Evolutionary conservation across 768 basidiomycete species (phyloP).

Genomic region (Suillus luteus): DNA sequence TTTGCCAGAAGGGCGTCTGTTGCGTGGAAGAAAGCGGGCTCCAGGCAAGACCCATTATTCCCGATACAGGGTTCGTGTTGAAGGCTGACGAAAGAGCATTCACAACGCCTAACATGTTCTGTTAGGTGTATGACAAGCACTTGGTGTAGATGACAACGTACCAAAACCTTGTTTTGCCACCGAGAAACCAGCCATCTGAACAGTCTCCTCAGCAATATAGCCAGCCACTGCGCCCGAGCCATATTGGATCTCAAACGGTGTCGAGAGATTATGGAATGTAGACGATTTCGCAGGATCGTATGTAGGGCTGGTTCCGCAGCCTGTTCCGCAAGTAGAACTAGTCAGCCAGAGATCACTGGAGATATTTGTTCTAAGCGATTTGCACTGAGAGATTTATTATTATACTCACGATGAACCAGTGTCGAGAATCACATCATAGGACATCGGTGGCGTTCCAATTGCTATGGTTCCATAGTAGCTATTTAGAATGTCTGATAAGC

Average conservation of each 20-base stretch:
- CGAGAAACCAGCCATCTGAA: conserved; percentile 47
- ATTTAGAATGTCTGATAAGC: not conserved
- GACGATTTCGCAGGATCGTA: conserved; percentile 33
- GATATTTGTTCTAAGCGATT: conserved; percentile 20
- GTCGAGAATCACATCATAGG: conserved; percentile 48
- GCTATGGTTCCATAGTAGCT: conserved; percentile 33
- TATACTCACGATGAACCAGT: conserved; percentile 37
- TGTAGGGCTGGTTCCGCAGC: conserved; percentile 31
- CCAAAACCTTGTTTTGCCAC: conserved; percentile 44
- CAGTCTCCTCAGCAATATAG: conserved; percentile 40
- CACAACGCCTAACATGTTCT: conserved; percentile 40
- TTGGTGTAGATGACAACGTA: not conserved
- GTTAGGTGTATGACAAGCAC: not conserved
- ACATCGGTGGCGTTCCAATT: conserved; percentile 42
- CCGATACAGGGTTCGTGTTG: conserved; percentile 55
- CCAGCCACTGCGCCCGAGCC: conserved; percentile 48
- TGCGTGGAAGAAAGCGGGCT: conserved; percentile 55
- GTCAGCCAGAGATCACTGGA: conserved; percentile 48
- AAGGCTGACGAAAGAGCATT: conserved; percentile 30
- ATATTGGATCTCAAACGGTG: conserved; percentile 42
- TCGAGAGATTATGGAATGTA: conserved; percentile 34
- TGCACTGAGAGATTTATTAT: conserved; percentile 1
- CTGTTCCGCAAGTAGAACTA: conserved; percentile 25
- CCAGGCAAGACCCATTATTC: conserved; percentile 78
- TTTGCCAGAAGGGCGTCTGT: conserved; percentile 68